Evolutionary conservation across 257 asterid genomes (phyloP), one percentile per base, ranked within the genome.

Genomic region (Nicotiana knightiana): DNA sequence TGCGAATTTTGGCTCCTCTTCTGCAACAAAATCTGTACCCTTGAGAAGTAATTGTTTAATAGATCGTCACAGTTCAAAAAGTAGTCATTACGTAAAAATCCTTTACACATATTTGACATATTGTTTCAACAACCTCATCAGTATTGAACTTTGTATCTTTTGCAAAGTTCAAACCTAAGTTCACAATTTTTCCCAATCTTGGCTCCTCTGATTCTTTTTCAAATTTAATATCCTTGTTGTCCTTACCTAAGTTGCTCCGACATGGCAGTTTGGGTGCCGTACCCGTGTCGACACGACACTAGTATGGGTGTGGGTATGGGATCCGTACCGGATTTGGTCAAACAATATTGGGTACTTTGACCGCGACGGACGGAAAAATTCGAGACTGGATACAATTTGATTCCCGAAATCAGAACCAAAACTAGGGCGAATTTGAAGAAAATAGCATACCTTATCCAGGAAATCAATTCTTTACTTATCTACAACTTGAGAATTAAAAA

Each of bases 221-320:
- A 87, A 77, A 81, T 83, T 85, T 84, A 78, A 83, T 85, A 81
- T 85, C 88, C 88, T 90, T 87, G 73, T 53, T 76, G 46, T 85
- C 86, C 87, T 83, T 85, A 81, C 28, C 78, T 21, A 21, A 21
- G 24, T 21, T 21, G 24, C 24, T 21, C 24, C 24, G 24, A 21
- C 24, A 21, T 21, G 0, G 24, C 0, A 21, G 24, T 21, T 21
- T 21, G 24, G 24, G 24, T 21, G 24, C 24, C 24, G 24, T 21
- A 21, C 24, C 24, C 24, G 24, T 21, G 24, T 21, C 24, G 24
- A 21, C 24, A 21, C 24, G 24, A 21, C 24, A 21, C 24, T 21
- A 21, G 24, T 21, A 21, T 21, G 24, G 24, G 24, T 21, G 24
- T 21, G 24, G 24, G 24, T 21, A 21, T 21, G 24, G 24, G 24